These are phyloP conservation scores for Xylariaceae sp. DNA, from an alignment of 2,329 filamentous ascomycete species.

Conservation along the genomic window DNA sequence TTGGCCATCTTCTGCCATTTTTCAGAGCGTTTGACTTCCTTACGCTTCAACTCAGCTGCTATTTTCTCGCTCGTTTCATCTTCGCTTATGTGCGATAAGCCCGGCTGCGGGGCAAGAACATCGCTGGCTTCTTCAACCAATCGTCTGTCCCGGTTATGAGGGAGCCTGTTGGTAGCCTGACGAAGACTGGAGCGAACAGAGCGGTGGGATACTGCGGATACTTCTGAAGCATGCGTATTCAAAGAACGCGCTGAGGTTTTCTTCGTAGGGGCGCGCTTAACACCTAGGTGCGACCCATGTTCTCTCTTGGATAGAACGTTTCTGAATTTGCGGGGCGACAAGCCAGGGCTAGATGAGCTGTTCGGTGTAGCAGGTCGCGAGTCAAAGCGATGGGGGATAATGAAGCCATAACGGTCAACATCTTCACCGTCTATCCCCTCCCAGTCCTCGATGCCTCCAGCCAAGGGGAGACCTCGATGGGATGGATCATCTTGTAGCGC, in stretches of 20 bases:
- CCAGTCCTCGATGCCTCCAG: slow-evolving; percentile 63
- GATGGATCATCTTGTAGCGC: slow-evolving; percentile 37
- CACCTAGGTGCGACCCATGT: slow-evolving; percentile 33
- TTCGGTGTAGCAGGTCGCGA: slow-evolving; percentile 37
- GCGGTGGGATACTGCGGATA: slow-evolving; percentile 48
- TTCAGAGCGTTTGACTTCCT: slow-evolving; percentile 59
- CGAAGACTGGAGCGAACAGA: slow-evolving; percentile 54
- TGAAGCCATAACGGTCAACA: slow-evolving; percentile 68
- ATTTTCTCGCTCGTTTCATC: slow-evolving; percentile 51
- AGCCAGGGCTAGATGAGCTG: slow-evolving; percentile 40
- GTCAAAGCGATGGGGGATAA: slow-evolving; percentile 43
- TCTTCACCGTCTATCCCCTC: slow-evolving; percentile 58
- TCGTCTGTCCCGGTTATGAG: slow-evolving; percentile 57
- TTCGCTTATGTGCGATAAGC: slow-evolving; percentile 52
- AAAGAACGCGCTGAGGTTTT: slow-evolving; percentile 57
- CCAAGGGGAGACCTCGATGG: slow-evolving; percentile 44
- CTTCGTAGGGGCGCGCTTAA: slow-evolving; percentile 46
- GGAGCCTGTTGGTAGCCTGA: slow-evolving; percentile 55
- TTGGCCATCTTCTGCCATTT: slow-evolving; percentile 67
- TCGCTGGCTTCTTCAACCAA: slow-evolving; percentile 64
- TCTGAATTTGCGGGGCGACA: slow-evolving; percentile 42
- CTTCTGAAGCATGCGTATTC: slow-evolving; percentile 52
- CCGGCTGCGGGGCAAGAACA: slow-evolving; percentile 59
- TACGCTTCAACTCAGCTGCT: slow-evolving; percentile 55
- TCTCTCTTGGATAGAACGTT: slow-evolving; percentile 44